Conservation (phyloP, 1,284 basidiomycete species). For the Termitomyces sp. region DNA sequence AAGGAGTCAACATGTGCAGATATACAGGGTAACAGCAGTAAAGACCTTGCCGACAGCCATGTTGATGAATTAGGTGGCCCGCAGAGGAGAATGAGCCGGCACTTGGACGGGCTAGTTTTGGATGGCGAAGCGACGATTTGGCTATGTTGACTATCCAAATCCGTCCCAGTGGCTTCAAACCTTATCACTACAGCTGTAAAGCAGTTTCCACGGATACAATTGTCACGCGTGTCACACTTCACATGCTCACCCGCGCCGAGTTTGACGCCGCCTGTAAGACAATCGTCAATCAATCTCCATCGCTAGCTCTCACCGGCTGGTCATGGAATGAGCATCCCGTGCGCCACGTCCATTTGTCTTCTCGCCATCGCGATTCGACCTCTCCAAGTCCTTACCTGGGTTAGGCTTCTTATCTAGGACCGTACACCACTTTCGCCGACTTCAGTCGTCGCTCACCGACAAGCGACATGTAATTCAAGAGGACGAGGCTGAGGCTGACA, state of each 20-base stretch:
- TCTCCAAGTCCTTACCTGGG: constrained; percentile 21
- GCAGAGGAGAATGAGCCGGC: constrained; percentile 38
- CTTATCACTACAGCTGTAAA: constrained; percentile 48
- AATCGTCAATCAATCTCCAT: constrained; percentile 28
- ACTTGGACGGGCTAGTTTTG: constrained; percentile 50
- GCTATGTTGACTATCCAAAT: constrained; percentile 32
- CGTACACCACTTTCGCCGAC: constrained; percentile 21
- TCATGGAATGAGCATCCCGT: constrained; percentile 51
- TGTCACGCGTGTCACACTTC: constrained; percentile 16
- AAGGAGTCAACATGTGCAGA: neutral
- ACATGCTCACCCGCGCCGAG: constrained; percentile 49
- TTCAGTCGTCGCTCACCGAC: constrained; percentile 5
- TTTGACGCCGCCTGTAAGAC: constrained; percentile 59
- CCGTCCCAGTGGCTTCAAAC: constrained; percentile 38
- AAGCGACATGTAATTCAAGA: constrained; percentile 25
- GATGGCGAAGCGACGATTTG: constrained; percentile 20
- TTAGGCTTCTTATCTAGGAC: constrained; percentile 26
- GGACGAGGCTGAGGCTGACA: constrained; percentile 29
- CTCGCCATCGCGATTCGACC: neutral
- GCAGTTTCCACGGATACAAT: constrained; percentile 22
- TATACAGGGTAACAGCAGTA: neutral
- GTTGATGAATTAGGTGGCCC: constrained; percentile 39
- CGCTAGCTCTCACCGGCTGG: constrained; percentile 36
- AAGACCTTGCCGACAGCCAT: constrained; percentile 93
- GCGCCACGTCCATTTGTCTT: constrained; percentile 12